phyloP scores from a whole-genome alignment of 768 basidiomycete species.

The Phylloporus sp. region DNA sequence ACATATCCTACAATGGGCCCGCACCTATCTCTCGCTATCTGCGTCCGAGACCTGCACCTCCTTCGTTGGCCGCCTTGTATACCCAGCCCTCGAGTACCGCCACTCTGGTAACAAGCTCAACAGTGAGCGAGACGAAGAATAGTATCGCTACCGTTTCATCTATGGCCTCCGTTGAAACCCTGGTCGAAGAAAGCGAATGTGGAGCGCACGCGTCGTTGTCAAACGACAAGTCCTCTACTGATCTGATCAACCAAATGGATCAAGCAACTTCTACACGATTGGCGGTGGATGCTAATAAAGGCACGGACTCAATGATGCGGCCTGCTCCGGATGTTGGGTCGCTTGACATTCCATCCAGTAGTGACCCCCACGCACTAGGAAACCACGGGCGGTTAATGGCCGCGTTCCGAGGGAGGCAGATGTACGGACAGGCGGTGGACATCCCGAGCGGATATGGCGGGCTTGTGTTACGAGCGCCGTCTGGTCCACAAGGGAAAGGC shows the following conservation, averaged over 20 bases:
- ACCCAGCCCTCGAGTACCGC: constrained; percentile 10
- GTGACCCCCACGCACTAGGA: neutral
- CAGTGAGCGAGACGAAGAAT: constrained; percentile 1
- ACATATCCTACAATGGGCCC: constrained; percentile 64
- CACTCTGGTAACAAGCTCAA: constrained; percentile 9
- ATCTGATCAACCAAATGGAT: neutral
- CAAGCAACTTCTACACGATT: neutral
- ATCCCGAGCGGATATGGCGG: constrained; percentile 69
- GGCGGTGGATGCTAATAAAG: neutral
- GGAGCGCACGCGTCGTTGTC: neutral
- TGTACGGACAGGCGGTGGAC: constrained; percentile 61
- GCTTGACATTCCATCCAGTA: neutral
- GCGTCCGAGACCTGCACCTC: constrained; percentile 42
- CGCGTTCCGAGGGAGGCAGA: constrained; percentile 69
- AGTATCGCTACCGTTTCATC: constrained; percentile 6
- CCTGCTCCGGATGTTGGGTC: neutral
- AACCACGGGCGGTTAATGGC: constrained; percentile 39
- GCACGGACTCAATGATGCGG: constrained; percentile 11
- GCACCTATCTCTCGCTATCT: constrained; percentile 77
- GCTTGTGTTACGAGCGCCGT: constrained; percentile 46
- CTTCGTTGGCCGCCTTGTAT: constrained; percentile 9
- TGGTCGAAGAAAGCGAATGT: neutral
- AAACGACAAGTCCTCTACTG: neutral
- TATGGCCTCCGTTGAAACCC: constrained; percentile 1
- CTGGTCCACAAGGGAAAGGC: constrained; percentile 15